Evolutionary conservation across 768 basidiomycete species (phyloP).

Genomic region (Mycena kentingensis): DNA sequence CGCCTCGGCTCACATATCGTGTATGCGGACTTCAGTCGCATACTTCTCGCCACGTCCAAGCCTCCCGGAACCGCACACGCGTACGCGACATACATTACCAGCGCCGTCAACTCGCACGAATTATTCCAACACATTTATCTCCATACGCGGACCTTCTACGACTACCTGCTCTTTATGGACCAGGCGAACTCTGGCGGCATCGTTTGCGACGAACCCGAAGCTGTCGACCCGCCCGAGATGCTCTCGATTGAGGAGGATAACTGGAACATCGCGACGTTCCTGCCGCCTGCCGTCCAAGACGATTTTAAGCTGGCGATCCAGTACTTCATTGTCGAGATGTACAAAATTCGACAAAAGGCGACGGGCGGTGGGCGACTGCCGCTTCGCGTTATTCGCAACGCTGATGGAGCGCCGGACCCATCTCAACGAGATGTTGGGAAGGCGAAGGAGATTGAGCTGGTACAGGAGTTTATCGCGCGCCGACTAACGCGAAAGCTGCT

Average conservation of each 20-base stretch:
- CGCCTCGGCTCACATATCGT: conserved; percentile 91
- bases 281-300: conserved; percentile 78
- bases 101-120: conserved; percentile 92
- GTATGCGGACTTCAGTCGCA: conserved; percentile 89
- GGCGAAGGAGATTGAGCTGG: conserved; percentile 65
- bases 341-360: conserved; percentile 66
- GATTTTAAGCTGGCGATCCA: conserved; percentile 76
- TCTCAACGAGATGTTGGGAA: conserved; percentile 71
- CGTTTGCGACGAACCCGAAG: conserved; percentile 78
- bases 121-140: conserved; percentile 93
- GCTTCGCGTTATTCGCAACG: conserved; percentile 58
- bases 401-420: conserved; percentile 58
- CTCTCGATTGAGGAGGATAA: conserved; percentile 78
- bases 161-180: conserved; percentile 96
- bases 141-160: conserved; percentile 85
- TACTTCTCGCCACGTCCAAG: conserved; percentile 91
- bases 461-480: conserved; percentile 75
- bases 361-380: conserved; percentile 67
- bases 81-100: conserved; percentile 92
- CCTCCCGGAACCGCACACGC: conserved; percentile 94
- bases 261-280: conserved; percentile 92
- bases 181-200: conserved; percentile 88
- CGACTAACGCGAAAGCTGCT: conserved; percentile 82
- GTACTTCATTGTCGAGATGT: conserved; percentile 84
- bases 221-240: conserved; percentile 66